Percentiles rank a stretch among this genome's conserved stretches.
Evolutionary conservation across 306 rosid species (phyloP).

Genomic region (Crotalaria pallida): DNA sequence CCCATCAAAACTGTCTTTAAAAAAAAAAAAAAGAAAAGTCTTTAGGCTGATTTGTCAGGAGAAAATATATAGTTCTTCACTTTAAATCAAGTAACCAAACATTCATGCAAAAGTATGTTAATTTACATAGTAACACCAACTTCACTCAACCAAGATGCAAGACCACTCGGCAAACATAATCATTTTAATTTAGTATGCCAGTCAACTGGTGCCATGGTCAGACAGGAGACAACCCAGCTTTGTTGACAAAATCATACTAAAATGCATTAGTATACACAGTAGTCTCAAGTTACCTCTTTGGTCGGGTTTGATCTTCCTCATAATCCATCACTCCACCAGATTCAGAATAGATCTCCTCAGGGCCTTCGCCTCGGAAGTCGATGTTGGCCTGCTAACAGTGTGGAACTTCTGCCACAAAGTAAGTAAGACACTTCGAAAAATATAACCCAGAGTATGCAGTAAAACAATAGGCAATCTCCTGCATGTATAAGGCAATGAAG

Average conservation of each 20-base stretch:
- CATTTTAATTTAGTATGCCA: background rate
- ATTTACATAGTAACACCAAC: background rate
- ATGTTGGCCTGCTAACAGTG: constrained; percentile 94
- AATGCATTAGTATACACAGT: background rate
- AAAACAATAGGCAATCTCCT: too few relatives aligned
- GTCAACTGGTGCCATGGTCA: background rate
- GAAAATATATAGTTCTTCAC: too few relatives aligned
- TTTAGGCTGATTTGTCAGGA: too few relatives aligned
- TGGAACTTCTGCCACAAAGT: constrained; percentile 99
- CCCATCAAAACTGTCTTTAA: too few relatives aligned
- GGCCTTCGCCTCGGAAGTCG: constrained; percentile 96
- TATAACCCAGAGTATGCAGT: constrained; percentile 58
- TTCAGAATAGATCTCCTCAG: constrained; percentile 96
- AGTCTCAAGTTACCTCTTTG: constrained; percentile 65
- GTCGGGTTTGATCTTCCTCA: constrained; percentile 94
- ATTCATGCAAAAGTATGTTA: background rate
- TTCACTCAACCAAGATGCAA: constrained; percentile 5
- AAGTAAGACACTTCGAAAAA: constrained; percentile 97
- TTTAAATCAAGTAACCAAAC: background rate
- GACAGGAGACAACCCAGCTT: background rate
- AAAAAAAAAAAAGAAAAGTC: too few relatives aligned
- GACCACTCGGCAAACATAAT: background rate
- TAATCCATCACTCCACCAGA: constrained; percentile 99
- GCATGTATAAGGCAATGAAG: too few relatives aligned
- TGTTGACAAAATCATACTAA: background rate